phyloP scores from a whole-genome alignment of 75 land plant genomes.

The Azolla pinnata region DNA sequence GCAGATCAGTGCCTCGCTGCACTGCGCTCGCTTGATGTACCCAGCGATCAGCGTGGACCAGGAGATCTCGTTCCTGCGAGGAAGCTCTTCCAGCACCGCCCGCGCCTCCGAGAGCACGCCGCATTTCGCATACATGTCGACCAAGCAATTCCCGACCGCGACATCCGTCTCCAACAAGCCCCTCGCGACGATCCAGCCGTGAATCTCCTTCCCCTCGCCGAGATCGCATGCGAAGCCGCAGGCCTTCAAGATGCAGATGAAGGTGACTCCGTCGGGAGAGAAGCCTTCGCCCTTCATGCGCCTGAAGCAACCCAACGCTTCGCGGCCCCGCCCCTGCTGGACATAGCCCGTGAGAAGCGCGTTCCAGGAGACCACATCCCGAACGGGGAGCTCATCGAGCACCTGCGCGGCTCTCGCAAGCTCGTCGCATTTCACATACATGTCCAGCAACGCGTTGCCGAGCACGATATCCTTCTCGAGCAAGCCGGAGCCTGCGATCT shows the following conservation, averaged over 20 bases:
- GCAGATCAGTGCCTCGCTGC: conserved; percentile 14
- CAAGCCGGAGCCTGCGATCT: too few relatives aligned
- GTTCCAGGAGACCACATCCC: conserved; percentile 26
- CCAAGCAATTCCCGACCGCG: conserved; percentile 11
- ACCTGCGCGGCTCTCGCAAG: conserved; percentile 9
- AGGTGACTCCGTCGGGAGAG: conserved; percentile 12
- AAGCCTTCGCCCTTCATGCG: conserved; percentile 21
- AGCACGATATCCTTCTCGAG: conserved; percentile 8
- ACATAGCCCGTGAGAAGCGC: conserved; percentile 20
- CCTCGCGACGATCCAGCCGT: conserved; percentile 12
- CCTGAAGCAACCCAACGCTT: background rate
- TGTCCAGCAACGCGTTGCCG: conserved; percentile 20
- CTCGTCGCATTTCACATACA: conserved; percentile 31
- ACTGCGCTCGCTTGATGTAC: conserved; percentile 21
- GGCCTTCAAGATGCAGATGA: too few relatives aligned
- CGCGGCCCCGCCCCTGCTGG: conserved; percentile 7
- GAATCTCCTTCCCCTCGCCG: conserved; percentile 17
- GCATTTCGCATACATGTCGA: conserved; percentile 35
- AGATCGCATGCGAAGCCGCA: conserved; percentile 3
- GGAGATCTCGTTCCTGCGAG: conserved; percentile 19
- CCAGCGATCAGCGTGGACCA: conserved; percentile 33
- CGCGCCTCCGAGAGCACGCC: conserved; percentile 15
- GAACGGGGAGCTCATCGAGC: conserved; percentile 11
- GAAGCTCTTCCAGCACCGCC: conserved; percentile 16
- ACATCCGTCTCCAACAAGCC: conserved; percentile 11